phyloP scores from a whole-genome alignment of 495 filamentous ascomycete genomes.

The Pseudevernia furfuracea region DNA sequence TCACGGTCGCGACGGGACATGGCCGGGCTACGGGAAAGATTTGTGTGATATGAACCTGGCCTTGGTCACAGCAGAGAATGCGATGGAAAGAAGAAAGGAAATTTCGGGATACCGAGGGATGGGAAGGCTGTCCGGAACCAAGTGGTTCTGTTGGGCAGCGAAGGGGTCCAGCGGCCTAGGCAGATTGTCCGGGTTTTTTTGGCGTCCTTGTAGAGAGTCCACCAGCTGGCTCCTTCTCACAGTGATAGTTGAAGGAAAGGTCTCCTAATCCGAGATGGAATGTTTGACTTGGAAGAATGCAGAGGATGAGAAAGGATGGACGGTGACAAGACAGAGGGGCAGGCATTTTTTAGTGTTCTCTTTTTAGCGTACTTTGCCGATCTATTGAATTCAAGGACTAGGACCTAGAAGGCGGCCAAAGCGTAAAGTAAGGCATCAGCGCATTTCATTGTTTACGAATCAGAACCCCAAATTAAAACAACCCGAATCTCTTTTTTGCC shows the following conservation, averaged over 20 bases:
- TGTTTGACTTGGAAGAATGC: neutral
- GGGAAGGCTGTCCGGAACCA: neutral
- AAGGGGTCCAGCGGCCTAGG: neutral
- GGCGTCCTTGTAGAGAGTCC: neutral
- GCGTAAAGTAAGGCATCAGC: no score
- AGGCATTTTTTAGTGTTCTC: no score
- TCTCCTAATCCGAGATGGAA: neutral
- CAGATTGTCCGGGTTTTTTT: neutral
- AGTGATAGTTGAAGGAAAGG: neutral
- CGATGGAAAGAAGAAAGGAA: neutral
- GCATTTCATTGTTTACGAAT: no score
- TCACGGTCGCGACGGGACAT: slow-evolving; percentile 7
- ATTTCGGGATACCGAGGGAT: neutral
- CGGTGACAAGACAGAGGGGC: no score
- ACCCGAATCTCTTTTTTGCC: no score
- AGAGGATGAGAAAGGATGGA: neutral
- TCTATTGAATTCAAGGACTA: no score
- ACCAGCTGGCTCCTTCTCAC: slow-evolving; percentile 1
- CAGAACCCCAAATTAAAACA: no score
- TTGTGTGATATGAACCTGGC: neutral
- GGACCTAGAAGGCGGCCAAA: no score
- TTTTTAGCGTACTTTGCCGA: no score
- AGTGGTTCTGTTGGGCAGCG: neutral
- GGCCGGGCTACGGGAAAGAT: neutral
- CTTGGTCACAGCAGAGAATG: slow-evolving; percentile 8